Conservation (phyloP, 306 rosid species). For the Luffa aegyptiaca region DNA sequence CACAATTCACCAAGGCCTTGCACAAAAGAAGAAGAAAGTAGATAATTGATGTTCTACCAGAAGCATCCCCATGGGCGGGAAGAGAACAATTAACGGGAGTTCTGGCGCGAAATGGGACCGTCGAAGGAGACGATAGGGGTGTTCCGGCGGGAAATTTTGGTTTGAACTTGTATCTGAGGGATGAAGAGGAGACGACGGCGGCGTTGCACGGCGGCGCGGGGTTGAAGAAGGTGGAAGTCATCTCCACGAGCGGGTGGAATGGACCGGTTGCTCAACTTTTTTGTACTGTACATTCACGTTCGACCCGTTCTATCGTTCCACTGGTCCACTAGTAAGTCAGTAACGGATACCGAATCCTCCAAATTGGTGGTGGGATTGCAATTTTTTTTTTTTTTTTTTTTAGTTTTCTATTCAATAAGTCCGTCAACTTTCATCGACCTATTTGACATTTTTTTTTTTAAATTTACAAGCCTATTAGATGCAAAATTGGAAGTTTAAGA, state of each 20-base stretch:
- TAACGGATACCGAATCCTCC: neutral
- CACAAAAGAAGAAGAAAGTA: neutral
- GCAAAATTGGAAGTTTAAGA: no score
- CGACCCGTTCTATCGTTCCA: neutral
- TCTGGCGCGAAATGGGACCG: constrained; percentile 24
- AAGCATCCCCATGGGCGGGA: constrained; percentile 10
- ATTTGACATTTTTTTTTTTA: no score
- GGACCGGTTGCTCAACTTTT: neutral
- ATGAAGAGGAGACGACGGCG: constrained; percentile 7
- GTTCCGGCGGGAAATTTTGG: constrained; percentile 36
- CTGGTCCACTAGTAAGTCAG: neutral
- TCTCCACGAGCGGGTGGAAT: constrained; percentile 13
- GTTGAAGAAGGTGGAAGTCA: constrained; percentile 26
- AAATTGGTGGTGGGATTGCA: neutral
- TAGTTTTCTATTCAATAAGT: no score
- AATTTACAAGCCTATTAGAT: no score
- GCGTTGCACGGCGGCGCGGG: constrained; percentile 21
- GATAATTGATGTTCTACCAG: constrained; percentile 1
- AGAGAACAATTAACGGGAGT: constrained; percentile 10
- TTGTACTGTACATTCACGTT: neutral
- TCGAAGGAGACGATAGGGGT: constrained; percentile 17
- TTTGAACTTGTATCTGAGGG: constrained; percentile 6
- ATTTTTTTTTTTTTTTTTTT: no score
- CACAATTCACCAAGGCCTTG: neutral
- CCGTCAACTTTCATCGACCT: no score